A percentile compares a stretch with the other conserved stretches of the same genome.
These are phyloP conservation scores for Hygrocybe punicea DNA, from an alignment of 768 basidiomycete species.

Conservation along the genomic window DNA sequence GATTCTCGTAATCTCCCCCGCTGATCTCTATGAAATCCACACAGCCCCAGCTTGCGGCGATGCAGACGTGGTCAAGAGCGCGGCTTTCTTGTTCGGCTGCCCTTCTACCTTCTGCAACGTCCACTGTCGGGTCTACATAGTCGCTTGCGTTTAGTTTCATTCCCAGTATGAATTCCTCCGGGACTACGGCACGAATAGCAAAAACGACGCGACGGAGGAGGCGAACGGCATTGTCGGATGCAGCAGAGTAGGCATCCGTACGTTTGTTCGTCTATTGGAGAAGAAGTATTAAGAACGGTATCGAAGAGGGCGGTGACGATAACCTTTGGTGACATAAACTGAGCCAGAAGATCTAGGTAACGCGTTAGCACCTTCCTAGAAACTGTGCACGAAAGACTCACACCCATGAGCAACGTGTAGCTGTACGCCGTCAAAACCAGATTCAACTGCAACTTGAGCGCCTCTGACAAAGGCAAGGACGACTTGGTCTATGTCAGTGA, in stretches of 20 bases:
- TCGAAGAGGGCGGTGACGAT: slow-evolving; percentile 2
- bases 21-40: slow-evolving; percentile 87
- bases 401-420: slow-evolving; percentile 86
- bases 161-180: slow-evolving; percentile 59
- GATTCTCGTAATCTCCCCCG: slow-evolving; percentile 23
- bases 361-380: not conserved
- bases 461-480: slow-evolving; percentile 64
- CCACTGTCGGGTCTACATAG: slow-evolving; percentile 41
- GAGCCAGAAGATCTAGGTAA: slow-evolving; percentile 66
- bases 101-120: not conserved
- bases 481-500: slow-evolving; percentile 56
- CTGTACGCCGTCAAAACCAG: slow-evolving; percentile 85
- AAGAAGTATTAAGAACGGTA: not conserved
- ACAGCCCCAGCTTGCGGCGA: slow-evolving; percentile 59
- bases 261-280: slow-evolving; percentile 43
- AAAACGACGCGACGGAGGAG: slow-evolving; percentile 43
- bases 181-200: too few species aligned
- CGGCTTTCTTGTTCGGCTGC: slow-evolving; percentile 34
- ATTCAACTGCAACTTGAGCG: slow-evolving; percentile 56
- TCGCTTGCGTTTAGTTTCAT: slow-evolving; percentile 82
- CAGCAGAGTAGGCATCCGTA: slow-evolving; percentile 55
- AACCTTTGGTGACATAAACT: slow-evolving; percentile 76
- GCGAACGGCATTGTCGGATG: slow-evolving; percentile 38
- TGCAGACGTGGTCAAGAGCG: slow-evolving; percentile 57
- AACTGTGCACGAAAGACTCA: too few species aligned